Evolutionary conservation across 2,329 filamentous ascomycete species (phyloP).

Genomic region (Teratosphaeria viscida): DNA sequence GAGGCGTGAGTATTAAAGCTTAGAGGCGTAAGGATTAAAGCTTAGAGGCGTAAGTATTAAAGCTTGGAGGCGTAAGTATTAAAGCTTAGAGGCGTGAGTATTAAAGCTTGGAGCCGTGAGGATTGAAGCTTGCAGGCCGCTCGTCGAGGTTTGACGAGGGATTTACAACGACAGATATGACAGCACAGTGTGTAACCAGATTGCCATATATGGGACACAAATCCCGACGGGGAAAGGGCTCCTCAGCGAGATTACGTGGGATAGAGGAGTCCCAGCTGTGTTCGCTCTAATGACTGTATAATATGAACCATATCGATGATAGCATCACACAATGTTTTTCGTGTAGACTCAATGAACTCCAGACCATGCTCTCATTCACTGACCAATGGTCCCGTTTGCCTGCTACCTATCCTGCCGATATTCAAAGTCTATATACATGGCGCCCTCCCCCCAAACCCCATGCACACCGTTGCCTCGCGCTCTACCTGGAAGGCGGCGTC

Average conservation of each 20-base stretch:
- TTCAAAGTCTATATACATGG: background rate
- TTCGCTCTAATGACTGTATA: too few relatives aligned
- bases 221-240: background rate
- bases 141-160: background rate
- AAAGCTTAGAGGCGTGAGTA: background rate
- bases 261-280: too few relatives aligned
- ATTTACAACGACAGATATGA: background rate
- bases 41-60: too few relatives aligned
- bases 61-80: background rate
- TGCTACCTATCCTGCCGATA: background rate
- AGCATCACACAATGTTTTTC: too few relatives aligned
- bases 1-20: background rate
- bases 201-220: background rate
- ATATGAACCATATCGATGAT: too few relatives aligned
- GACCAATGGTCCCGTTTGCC: too few relatives aligned
- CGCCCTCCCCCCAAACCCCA: background rate
- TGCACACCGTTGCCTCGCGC: background rate
- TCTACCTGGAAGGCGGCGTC: slow-evolving; percentile 4
- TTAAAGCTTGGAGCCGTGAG: too few relatives aligned
- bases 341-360: too few relatives aligned
- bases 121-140: too few relatives aligned
- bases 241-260: background rate
- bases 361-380: too few relatives aligned
- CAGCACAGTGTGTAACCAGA: background rate
- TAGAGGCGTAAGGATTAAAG: too few relatives aligned